Evolutionary conservation across 176 grass and related monocot species (phyloP), one percentile per base, ranked within the genome.

Genomic region (Aegilops speltoides): DNA sequence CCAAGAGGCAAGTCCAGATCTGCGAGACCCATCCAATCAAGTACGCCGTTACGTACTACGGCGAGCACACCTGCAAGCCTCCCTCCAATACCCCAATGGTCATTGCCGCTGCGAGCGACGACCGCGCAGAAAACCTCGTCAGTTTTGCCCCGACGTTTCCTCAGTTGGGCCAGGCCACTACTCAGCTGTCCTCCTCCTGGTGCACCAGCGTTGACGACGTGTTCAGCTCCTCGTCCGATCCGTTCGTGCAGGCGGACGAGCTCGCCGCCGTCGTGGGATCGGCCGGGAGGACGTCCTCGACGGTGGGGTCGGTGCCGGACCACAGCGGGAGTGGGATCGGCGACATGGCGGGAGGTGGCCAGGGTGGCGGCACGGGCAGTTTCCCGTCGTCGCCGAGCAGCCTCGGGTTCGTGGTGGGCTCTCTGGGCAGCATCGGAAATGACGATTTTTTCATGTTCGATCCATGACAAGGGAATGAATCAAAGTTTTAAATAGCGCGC

Each of bases 1-100:
- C 96, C 46, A 91, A n/a, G 34, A 78, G 85, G 40, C 88, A 96
- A 32, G 88, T 88, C 61, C 93, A 98, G 82, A 17, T 2, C 52
- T 86, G 78, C 19, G 86, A 94, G 3, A 64, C 84, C 10, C 64
- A 95, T 22, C 79, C 74, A 6, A 84, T 88, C 50, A 91, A 76
- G 70, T 87, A 31, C 82, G 59, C 26, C 15, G 73, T 96, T 88
- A 91, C 82, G 45, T 96, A 91, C 90, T 89, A 88, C 57, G 91
- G 93, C 28, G 79, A 90, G 32, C 96, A 98, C 86, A 94, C 93
- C 14, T 96, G 96, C 86, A 57, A 59, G 78, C 83, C 87, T 34
- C 69, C 76, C 10, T 80, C 85, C 36, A 88, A 56, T 38, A 57
- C 91, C 68, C 92, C 90, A 10, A 32, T 88, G 68, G 40, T 82